These are phyloP conservation scores for Hydrangea macrophylla DNA, from an alignment of 148 eudicot genomes.

Conservation along the genomic window DNA sequence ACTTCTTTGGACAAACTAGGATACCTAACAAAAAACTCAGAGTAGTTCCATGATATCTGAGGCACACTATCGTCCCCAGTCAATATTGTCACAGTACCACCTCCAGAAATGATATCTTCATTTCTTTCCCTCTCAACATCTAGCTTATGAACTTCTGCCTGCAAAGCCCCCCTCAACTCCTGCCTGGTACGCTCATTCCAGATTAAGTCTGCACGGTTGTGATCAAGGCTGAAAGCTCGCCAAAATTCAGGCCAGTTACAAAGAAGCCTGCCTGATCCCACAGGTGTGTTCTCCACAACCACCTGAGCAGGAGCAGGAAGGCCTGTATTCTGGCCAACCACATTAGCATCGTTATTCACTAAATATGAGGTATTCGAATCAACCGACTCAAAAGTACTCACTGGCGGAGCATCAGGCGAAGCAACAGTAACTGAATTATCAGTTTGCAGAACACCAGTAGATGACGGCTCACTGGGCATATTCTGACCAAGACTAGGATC, in stretches of 20 bases:
- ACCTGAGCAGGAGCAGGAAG: conserved; percentile 96
- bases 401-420: conserved; percentile 39
- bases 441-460: conserved; percentile 29
- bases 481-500: conserved; percentile 40
- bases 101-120: conserved; percentile 86
- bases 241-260: conserved; percentile 99
- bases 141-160: conserved; percentile 88
- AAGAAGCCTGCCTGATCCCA: conserved; percentile 90
- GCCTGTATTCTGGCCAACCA: conserved; percentile 42
- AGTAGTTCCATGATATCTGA: conserved; percentile 96
- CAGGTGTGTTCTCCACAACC: conserved; percentile 81
- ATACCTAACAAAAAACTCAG: conserved; percentile 86
- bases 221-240: conserved; percentile 97
- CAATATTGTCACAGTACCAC: conserved; percentile 36
- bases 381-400: conserved; percentile 22
- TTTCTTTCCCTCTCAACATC: conserved; percentile 95
- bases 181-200: conserved; percentile 99
- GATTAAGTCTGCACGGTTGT: conserved; percentile 96
- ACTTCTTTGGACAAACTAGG: conserved; percentile 95
- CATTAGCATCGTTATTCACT: conserved; percentile 45
- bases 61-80: conserved; percentile 61
- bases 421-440: conserved; percentile 40
- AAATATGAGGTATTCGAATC: conserved; percentile 38
- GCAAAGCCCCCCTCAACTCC: conserved; percentile 85
- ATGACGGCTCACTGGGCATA: conserved; percentile 33